Evolutionary conservation across 192 early-diverging fungal genomes (phyloP), one percentile per base, ranked within the genome.

Genomic region (Coemansia sp.): DNA sequence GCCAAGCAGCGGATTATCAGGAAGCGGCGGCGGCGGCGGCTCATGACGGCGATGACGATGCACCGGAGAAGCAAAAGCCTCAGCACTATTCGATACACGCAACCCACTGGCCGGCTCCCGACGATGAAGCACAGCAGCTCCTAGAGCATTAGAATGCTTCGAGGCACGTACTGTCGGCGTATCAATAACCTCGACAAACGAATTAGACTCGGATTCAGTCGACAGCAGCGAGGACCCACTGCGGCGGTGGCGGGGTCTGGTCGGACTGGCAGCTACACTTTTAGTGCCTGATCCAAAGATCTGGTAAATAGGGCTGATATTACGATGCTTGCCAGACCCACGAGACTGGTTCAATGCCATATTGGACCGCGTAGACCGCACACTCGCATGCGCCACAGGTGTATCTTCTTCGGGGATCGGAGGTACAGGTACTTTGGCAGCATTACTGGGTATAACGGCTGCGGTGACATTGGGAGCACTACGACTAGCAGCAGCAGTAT

Each of bases 131-230:
- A 64, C 39, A 34, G 5, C 7, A 3, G 63, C 42, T 19, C 39
- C 61, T 10, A 21, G 36, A 8, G 12, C 14, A 23, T 39, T 61
- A 12, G 19, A 11, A 21, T 36, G 59, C 59, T 39, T 36, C n/a
- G 59, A 39, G 0, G 62, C 46, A 46, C 46, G 50, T 62, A 61
- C 46, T 34, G 68, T 31, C 6, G 31, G 29, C 62, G 64, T 44
- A 15, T 62, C 50, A 45, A 62, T 62, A 21, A 82, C 58, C 29
- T 82, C 74, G 7, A 82, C 79, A 71, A 76, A 82, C 39, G 79
- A 82, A 32, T 67, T 66, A 41, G 59, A 37, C 36, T 39, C 65
- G 38, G 44, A 51, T 67, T 38, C 59, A 14, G 31, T 34, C 5
- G 23, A 25, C 2, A 31, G 36, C 14, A 31, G 37, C 14, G 32